A percentile compares a stretch with the other conserved stretches of the same genome.
Evolutionary conservation across 352 stramenopile genomes (phyloP).

Genomic region (Globisporangium nodosum): DNA sequence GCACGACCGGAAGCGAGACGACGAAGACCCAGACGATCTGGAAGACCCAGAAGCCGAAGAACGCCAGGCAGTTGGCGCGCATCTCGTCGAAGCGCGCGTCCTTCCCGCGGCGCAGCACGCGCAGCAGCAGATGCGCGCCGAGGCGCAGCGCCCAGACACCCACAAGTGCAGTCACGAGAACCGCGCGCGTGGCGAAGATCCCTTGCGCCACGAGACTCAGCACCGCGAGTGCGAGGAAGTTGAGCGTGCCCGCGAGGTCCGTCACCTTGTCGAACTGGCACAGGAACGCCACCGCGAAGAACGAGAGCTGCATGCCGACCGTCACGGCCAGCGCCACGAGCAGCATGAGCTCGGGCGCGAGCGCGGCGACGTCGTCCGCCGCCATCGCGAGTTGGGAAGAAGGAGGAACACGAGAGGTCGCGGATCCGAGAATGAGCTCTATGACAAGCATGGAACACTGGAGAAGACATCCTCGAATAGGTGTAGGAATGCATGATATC

Average conservation of each 20-base stretch:
- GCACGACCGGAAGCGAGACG: slow-evolving; percentile 61
- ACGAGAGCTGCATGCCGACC: slow-evolving; percentile 45
- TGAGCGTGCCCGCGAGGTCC: slow-evolving; percentile 54
- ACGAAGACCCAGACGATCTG: slow-evolving; percentile 81
- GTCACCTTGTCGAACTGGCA: slow-evolving; percentile 69
- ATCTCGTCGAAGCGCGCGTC: slow-evolving; percentile 80
- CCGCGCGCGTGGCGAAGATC: slow-evolving; percentile 35
- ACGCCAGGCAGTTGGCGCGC: slow-evolving; percentile 45
- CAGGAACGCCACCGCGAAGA: slow-evolving; percentile 51
- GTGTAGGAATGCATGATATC: neutral
- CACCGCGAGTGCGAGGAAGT: slow-evolving; percentile 50
- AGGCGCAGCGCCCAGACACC: slow-evolving; percentile 57
- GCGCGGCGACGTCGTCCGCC: slow-evolving; percentile 4
- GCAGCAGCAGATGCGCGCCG: slow-evolving; percentile 52
- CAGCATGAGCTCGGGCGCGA: slow-evolving; percentile 26
- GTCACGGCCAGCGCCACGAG: slow-evolving; percentile 45
- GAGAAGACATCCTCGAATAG: neutral
- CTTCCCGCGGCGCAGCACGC: slow-evolving; percentile 63
- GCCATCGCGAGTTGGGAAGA: neutral
- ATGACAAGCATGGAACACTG: neutral
- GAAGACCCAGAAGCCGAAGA: slow-evolving; percentile 78
- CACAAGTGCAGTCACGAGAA: slow-evolving; percentile 44
- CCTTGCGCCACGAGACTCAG: slow-evolving; percentile 40
- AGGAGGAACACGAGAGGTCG: neutral
- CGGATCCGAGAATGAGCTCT: neutral